phyloP scores from a whole-genome alignment of 2,329 filamentous ascomycete genomes.

The Ophiostoma montium region DNA sequence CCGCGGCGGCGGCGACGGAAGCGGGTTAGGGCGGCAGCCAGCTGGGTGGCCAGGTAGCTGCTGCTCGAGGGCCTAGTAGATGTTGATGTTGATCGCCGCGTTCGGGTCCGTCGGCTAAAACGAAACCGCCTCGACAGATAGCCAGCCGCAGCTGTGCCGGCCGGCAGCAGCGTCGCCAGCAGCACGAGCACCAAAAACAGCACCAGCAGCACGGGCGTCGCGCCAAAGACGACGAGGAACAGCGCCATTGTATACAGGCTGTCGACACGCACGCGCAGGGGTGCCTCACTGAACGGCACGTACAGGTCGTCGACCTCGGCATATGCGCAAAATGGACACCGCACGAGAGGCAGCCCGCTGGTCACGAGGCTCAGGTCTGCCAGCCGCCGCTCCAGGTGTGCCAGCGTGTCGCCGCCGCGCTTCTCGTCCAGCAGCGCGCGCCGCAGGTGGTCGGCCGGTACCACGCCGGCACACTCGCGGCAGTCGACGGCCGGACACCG shows the following conservation, averaged over 20 bases:
- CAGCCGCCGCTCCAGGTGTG: conserved; percentile 64
- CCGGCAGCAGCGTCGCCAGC: conserved; percentile 24
- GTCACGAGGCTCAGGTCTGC: conserved; percentile 62
- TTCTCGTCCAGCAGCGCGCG: conserved; percentile 58
- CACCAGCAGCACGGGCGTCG: conserved; percentile 42
- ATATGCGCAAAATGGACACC: conserved; percentile 84
- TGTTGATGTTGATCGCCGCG: not conserved
- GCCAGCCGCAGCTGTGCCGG: conserved; percentile 22
- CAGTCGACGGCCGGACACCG: conserved; percentile 67
- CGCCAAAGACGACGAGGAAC: conserved; percentile 36
- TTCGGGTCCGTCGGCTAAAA: not conserved
- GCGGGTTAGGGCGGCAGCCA: conserved; percentile 48
- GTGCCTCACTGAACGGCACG: conserved; percentile 38
- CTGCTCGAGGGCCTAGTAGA: not conserved
- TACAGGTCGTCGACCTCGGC: conserved; percentile 75
- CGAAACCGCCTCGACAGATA: not conserved
- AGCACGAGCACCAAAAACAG: conserved; percentile 28
- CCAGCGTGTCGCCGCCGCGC: conserved; percentile 56
- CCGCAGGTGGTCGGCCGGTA: conserved; percentile 54
- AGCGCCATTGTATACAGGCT: conserved; percentile 34
- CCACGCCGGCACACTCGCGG: conserved; percentile 57
- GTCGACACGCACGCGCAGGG: conserved; percentile 42
- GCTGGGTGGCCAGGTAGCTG: conserved; percentile 27
- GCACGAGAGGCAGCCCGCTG: conserved; percentile 59
- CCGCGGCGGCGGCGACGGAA: conserved; percentile 58